A percentile compares a stretch with the other conserved stretches of the same genome.
Evolutionary conservation across 148 eudicot genomes (phyloP).

Genomic region (Camellia japonica): DNA sequence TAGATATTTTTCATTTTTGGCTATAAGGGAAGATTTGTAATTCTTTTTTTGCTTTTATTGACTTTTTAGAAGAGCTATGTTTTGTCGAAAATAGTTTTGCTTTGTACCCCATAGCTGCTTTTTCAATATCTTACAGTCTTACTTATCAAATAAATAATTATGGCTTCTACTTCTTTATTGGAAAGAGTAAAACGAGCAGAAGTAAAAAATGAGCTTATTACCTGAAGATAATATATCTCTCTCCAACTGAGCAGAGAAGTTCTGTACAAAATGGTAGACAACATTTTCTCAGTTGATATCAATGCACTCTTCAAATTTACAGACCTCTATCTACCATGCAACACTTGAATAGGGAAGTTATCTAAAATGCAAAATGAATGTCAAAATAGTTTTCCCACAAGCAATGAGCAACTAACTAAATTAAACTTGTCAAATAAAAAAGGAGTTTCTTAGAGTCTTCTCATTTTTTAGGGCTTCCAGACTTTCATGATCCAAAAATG

Average conservation of each 20-base stretch:
- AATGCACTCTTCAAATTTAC: background rate
- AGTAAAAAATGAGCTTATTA: slow-evolving; percentile 24
- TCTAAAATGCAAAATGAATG: background rate
- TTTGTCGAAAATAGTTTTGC: too few relatives aligned
- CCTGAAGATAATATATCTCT: slow-evolving; percentile 84
- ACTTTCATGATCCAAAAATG: background rate
- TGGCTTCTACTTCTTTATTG: background rate
- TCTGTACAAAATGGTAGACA: slow-evolving; percentile 43
- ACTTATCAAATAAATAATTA: background rate
- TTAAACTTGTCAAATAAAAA: background rate
- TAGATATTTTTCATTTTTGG: too few relatives aligned
- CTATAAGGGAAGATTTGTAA: too few relatives aligned
- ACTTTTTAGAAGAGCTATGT: too few relatives aligned
- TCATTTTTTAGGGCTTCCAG: background rate
- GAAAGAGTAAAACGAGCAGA: background rate
- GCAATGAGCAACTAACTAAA: background rate
- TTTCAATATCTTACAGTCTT: background rate
- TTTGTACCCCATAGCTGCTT: too few relatives aligned
- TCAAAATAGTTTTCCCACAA: background rate
- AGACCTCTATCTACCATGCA: background rate
- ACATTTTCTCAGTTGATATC: slow-evolving; percentile 10
- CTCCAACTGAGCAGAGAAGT: slow-evolving; percentile 87
- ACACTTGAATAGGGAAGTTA: slow-evolving; percentile 2
- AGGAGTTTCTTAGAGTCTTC: background rate
- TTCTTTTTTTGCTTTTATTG: too few relatives aligned